Base-by-base conservation (phyloP, 257 asterid species). In the Scutellaria galericulata region DNA sequence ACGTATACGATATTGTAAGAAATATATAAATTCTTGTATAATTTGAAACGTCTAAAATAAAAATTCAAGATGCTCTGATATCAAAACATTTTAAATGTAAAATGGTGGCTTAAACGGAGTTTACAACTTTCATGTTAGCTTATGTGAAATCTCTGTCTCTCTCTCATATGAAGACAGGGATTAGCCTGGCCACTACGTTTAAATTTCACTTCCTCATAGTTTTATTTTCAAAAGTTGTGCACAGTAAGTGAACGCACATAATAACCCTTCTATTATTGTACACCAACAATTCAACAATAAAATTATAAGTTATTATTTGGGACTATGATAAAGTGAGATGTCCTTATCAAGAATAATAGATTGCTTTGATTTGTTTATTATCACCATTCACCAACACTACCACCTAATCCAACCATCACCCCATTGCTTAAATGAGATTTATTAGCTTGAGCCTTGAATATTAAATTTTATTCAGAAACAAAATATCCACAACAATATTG, bases 371-470 rank as follows among this genome's bases (percentile, higher is more conserved):
- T 42, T 41, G 20, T 64, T 37, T 12, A 42, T 24, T 9, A 20
- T 18, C 46, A 64, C 37, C 20, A 61, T 50, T 18, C 46, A 64
- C 37, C 20, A 61, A 47, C 77, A 37, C 6, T 27, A 40, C 48
- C 68, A 80, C 78, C 81, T 71, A 80, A 76, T 58, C 46, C 70
- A 15, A 75, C 76, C 76, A 58, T 64, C 35, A 55, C 57, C 59
- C 56, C 57, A 62, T 53, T 68, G 48, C 50, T 68, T 70, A 56
- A 7, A 27, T 22, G 41, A n/a, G 40, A 27, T 57, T 13, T 3
- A 58, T 37, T 47, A 47, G 24, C 40, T 47, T 47, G 14, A 27
- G 45, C 47, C n/a, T 59, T 24, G 22, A 47, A 37, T 35, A 60
- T 35, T 60, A 47, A 24, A 51, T 51, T 18, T 18, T 58, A 72